Evolutionary conservation across 345 rosid species (phyloP).

Genomic region (Eucalyptus regnans): DNA sequence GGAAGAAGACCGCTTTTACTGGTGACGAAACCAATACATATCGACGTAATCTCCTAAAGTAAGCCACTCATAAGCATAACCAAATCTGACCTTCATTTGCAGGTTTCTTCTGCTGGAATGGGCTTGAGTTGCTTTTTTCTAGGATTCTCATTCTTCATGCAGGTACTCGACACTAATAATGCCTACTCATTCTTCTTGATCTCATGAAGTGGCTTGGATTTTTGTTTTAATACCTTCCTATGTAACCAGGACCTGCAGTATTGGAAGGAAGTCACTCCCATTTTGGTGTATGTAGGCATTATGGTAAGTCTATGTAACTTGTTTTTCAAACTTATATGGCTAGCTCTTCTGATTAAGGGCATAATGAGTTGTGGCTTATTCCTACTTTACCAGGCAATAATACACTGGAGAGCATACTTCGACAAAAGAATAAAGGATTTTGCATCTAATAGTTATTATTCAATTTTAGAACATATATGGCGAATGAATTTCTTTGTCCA

Average conservation of each 20-base stretch:
- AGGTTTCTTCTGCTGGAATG: not conserved
- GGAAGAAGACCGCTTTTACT: conserved; percentile 6
- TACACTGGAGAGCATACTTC: not conserved
- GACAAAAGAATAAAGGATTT: not conserved
- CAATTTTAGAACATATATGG: not conserved
- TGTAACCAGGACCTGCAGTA: not conserved
- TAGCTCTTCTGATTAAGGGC: not conserved
- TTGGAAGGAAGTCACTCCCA: not conserved
- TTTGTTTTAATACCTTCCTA: not conserved
- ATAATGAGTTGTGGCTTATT: not conserved
- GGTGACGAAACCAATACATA: not conserved
- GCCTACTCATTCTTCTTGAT: not conserved
- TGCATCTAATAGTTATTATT: not conserved
- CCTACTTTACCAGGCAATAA: not conserved
- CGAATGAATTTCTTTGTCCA: not conserved
- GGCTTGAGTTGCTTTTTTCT: not conserved
- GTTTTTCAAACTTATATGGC: not conserved
- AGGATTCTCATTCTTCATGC: not conserved
- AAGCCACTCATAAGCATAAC: not conserved
- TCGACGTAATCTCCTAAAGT: not conserved
- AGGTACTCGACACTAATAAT: not conserved
- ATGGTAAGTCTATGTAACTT: not conserved
- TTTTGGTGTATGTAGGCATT: not conserved
- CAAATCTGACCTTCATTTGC: not conserved
- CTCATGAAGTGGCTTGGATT: not conserved